Conservation (phyloP, 768 basidiomycete species). For the Cystobasidium tubakii region DNA sequence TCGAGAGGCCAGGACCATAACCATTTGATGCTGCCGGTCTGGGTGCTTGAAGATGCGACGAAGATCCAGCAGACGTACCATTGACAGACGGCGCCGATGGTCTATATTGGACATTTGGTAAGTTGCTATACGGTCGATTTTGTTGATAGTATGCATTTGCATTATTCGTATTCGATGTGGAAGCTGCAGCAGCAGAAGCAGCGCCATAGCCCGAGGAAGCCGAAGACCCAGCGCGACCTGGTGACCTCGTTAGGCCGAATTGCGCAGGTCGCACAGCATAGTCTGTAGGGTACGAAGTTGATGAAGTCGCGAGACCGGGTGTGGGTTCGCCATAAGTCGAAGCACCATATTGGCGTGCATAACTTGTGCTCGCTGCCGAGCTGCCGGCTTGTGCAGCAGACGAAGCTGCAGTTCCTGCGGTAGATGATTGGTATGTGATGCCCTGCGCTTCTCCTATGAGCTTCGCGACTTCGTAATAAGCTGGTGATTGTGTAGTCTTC, state of each 20-base stretch:
- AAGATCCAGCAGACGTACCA: neutral
- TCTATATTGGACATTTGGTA: neutral
- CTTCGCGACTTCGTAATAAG: slow-evolving; percentile 15
- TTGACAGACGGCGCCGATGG: neutral
- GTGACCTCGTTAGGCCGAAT: slow-evolving; percentile 16
- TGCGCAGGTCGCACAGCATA: neutral
- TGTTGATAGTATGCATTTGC: neutral
- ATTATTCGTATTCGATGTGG: neutral
- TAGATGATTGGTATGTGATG: neutral
- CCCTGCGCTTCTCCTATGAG: slow-evolving; percentile 26
- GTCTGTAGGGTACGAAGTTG: neutral
- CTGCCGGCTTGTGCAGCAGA: neutral
- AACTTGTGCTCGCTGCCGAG: neutral
- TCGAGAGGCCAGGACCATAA: neutral
- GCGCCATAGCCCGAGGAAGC: neutral
- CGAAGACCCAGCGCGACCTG: neutral
- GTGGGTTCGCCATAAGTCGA: neutral
- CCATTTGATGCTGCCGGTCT: neutral
- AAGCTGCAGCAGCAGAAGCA: neutral
- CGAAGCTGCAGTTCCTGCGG: neutral
- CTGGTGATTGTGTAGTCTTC: neutral
- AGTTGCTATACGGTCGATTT: slow-evolving; percentile 5
- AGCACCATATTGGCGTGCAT: neutral
- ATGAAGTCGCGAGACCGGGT: neutral
- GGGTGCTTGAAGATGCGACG: neutral